Percentiles rank a stretch among this genome's conserved stretches.
These are phyloP conservation scores for Orobanche coerulescens DNA, from an alignment of 257 asterid species.

Conservation along the genomic window DNA sequence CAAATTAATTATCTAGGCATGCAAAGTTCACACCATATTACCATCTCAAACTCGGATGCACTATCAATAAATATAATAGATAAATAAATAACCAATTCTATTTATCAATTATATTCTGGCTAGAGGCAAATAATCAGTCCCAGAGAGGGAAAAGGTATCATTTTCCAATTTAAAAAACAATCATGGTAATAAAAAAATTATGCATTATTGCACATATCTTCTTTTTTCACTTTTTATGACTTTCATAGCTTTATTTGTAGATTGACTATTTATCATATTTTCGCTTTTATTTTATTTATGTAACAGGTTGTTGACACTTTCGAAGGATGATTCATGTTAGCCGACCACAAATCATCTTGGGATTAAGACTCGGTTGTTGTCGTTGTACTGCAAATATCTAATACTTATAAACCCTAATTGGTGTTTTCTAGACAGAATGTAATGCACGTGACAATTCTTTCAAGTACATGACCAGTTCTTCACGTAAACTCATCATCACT, in stretches of 20 bases:
- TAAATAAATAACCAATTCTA: background rate
- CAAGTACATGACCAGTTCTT: background rate
- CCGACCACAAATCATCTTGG: too few species aligned
- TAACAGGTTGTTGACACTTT: too few species aligned
- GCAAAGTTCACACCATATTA: background rate
- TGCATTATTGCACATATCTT: slow-evolving; percentile 2
- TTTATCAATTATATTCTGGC: background rate
- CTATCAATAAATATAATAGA: background rate
- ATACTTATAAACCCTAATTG: slow-evolving; percentile 11
- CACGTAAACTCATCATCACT: background rate
- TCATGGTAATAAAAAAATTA: background rate
- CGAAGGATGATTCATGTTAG: too few species aligned
- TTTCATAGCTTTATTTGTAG: too few species aligned
- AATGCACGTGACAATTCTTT: background rate
- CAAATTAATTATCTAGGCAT: background rate
- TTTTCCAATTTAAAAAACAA: background rate
- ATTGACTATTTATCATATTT: too few species aligned
- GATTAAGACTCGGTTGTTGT: too few species aligned
- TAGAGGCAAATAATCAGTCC: background rate
- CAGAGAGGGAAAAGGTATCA: background rate
- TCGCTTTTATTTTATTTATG: too few species aligned
- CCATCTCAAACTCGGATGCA: background rate
- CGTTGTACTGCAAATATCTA: too few species aligned
- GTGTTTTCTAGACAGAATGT: background rate
- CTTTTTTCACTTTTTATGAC: too few species aligned